Conservation (phyloP, 257 asterid genomes). For the Przewalskia tangutica region DNA sequence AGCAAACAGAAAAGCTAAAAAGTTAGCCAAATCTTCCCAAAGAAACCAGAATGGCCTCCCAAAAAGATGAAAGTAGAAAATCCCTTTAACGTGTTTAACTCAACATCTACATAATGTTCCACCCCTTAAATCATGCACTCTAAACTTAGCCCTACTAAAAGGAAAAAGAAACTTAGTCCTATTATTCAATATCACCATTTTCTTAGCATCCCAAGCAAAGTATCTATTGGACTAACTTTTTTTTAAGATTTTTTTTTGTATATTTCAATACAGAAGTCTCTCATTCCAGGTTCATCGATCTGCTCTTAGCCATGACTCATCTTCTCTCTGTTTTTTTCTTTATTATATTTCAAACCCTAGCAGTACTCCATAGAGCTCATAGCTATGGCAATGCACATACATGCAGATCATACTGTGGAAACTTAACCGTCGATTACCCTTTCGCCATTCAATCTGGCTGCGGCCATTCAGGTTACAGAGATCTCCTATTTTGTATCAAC, state of each 20-base stretch:
- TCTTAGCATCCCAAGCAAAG: conserved; percentile 54
- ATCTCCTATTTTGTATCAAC: conserved; percentile 78
- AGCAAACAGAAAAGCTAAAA: conserved; percentile 25
- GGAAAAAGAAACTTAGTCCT: neutral
- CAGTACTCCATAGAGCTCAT: conserved; percentile 9
- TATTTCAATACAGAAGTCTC: neutral
- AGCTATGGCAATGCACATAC: conserved; percentile 32
- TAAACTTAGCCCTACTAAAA: neutral
- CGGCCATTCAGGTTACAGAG: conserved; percentile 77
- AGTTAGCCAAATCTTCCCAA: conserved; percentile 28
- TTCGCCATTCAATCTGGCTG: conserved; percentile 68
- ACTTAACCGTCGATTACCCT: conserved; percentile 73
- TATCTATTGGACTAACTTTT: conserved; percentile 22
- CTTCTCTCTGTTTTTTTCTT: conserved; percentile 10
- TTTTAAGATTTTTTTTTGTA: neutral
- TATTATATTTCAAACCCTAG: conserved; percentile 9
- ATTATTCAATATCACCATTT: neutral
- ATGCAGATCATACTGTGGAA: conserved; percentile 81
- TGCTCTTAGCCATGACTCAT: conserved; percentile 32
- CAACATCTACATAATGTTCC: conserved; percentile 13
- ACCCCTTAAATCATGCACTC: conserved; percentile 5
- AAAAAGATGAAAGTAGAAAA: conserved; percentile 7
- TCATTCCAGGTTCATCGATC: neutral
- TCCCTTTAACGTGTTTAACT: conserved; percentile 1
- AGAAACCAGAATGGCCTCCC: conserved; percentile 19